Percentiles rank a stretch among this genome's conserved stretches.
These are phyloP conservation scores for Paraphoma sp. DNA, from an alignment of 2,329 filamentous ascomycete species.

Conservation along the genomic window DNA sequence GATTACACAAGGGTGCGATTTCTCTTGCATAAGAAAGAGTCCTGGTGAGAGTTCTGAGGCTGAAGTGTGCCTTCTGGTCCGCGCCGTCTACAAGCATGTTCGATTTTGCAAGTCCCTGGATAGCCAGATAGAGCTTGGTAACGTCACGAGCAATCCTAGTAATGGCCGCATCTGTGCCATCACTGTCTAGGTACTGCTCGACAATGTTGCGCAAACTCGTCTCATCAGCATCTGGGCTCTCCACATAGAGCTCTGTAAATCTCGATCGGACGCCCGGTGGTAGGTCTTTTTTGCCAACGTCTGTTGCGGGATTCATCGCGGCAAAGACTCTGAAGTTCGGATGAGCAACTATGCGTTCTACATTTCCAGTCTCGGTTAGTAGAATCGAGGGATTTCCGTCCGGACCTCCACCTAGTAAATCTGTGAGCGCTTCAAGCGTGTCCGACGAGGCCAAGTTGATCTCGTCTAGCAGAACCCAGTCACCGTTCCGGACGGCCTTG, in stretches of 20 bases:
- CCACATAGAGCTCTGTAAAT: conserved; percentile 95
- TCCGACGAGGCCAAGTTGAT: conserved; percentile 96
- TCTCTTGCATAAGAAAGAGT: conserved; percentile 87
- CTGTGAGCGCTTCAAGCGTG: conserved; percentile 90
- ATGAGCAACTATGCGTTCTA: conserved; percentile 88
- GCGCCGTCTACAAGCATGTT: conserved; percentile 93
- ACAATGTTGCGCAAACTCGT: conserved; percentile 90
- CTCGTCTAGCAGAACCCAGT: conserved; percentile 97
- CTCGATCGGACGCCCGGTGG: conserved; percentile 86
- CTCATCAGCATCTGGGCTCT: conserved; percentile 84
- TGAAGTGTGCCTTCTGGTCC: conserved; percentile 96
- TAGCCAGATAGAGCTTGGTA: conserved; percentile 84
- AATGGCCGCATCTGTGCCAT: conserved; percentile 70
- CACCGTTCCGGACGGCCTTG: conserved; percentile 92
- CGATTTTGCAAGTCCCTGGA: conserved; percentile 79
- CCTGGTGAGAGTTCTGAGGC: conserved; percentile 89
- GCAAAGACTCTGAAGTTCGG: conserved; percentile 95
- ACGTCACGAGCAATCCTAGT: conserved; percentile 78
- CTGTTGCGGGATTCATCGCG: conserved; percentile 98
- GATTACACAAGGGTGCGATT: conserved; percentile 81
- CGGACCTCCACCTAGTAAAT: conserved; percentile 77
- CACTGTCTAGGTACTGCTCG: conserved; percentile 79
- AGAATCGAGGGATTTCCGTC: conserved; percentile 80
- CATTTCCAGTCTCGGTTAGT: conserved; percentile 90
- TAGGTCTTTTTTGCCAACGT: conserved; percentile 94